Percentiles rank a stretch among this genome's conserved stretches.
Conservation (phyloP, 768 basidiomycete genomes). For the Leucosporidium yakuticum region DNA sequence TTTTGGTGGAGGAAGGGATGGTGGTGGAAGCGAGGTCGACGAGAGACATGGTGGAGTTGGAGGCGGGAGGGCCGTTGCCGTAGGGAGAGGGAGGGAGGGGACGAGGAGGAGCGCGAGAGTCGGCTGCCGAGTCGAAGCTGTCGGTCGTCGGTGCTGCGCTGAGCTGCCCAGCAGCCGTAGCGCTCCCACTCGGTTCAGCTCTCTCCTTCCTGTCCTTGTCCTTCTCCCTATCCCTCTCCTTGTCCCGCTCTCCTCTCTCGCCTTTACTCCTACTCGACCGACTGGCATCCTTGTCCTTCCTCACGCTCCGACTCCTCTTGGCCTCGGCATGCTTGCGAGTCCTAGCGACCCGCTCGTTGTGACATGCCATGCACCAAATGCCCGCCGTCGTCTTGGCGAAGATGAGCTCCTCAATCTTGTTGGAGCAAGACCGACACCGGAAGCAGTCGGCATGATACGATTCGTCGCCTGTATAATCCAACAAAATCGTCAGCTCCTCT, state of each 20-base stretch:
- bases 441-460: conserved; percentile 98
- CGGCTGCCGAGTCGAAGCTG: background rate
- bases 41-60: background rate
- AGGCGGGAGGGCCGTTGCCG: background rate
- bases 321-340: conserved; percentile 80
- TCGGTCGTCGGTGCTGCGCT: background rate
- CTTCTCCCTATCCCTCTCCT: conserved; percentile 39
- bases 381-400: conserved; percentile 98
- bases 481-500: background rate
- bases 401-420: conserved; percentile 92
- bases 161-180: background rate
- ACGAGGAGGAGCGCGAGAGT: background rate
- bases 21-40: background rate
- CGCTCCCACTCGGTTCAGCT: background rate
- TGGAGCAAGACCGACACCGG: conserved; percentile 90
- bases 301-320: conserved; percentile 52
- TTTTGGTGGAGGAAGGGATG: background rate
- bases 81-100: background rate
- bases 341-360: conserved; percentile 92
- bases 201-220: conserved; percentile 26
- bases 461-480: conserved; percentile 58
- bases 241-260: conserved; percentile 25
- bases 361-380: conserved; percentile 91
- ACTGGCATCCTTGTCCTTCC: conserved; percentile 30
- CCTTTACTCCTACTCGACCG: background rate